phyloP scores from a whole-genome alignment of 352 stramenopile species.

The Phytopythium delawarense region DNA sequence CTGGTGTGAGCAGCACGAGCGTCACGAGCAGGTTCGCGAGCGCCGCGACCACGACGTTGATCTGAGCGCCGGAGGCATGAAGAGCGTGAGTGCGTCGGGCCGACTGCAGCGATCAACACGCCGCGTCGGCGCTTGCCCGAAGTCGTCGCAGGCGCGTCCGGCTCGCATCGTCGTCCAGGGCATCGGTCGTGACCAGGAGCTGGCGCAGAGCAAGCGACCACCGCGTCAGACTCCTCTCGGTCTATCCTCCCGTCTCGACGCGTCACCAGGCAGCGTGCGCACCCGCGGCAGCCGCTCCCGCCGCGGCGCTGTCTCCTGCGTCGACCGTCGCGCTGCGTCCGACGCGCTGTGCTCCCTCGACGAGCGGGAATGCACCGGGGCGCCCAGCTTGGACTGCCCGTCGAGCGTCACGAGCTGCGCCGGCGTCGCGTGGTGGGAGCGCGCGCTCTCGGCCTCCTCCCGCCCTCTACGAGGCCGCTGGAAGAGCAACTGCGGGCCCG shows the following conservation, averaged over 20 bases:
- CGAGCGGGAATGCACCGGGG: slow-evolving; percentile 14
- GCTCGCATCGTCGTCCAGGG: slow-evolving; percentile 24
- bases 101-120: not conserved
- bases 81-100: not conserved
- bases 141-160: slow-evolving; percentile 23
- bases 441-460: not conserved
- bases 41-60: slow-evolving; percentile 14
- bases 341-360: not conserved
- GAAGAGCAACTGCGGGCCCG: slow-evolving; percentile 35
- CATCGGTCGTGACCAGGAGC: slow-evolving; percentile 45
- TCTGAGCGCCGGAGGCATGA: slow-evolving; percentile 3
- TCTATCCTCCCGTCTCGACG: no score
- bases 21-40: slow-evolving; percentile 22
- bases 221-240: not conserved
- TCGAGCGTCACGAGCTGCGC: slow-evolving; percentile 50
- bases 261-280: not conserved
- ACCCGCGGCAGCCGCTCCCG: slow-evolving; percentile 1
- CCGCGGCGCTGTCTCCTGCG: not conserved
- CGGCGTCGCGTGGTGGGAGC: slow-evolving; percentile 14
- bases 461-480: slow-evolving; percentile 12
- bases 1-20: slow-evolving; percentile 22
- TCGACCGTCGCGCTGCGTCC: not conserved
- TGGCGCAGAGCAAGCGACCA: not conserved
- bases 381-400: slow-evolving; percentile 35
- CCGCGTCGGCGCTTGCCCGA: slow-evolving; percentile 7